Percentiles rank a stretch among this genome's conserved stretches.
Conservation (phyloP, 1,284 basidiomycete species). For the Volvariella volvacea region DNA sequence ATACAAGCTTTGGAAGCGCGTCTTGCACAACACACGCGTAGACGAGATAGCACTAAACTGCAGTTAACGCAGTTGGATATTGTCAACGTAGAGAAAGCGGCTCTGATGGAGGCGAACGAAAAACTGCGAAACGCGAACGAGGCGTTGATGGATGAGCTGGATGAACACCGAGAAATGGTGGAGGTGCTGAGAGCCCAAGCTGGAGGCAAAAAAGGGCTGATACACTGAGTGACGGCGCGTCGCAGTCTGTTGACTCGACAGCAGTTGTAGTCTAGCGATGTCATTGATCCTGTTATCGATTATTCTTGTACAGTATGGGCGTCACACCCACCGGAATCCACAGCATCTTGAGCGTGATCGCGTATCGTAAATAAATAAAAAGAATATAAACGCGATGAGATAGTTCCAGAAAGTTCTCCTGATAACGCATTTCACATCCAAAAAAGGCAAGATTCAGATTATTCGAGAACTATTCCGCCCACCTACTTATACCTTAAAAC, state of each 20-base stretch:
- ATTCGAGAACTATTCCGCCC: slow-evolving; percentile 49
- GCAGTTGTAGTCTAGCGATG: too few relatives aligned
- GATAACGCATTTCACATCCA: slow-evolving; percentile 19
- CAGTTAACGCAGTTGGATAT: slow-evolving; percentile 25
- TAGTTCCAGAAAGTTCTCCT: slow-evolving; percentile 35
- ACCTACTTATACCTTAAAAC: slow-evolving; percentile 31
- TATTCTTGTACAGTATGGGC: too few relatives aligned
- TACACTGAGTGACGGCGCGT: slow-evolving; percentile 21
- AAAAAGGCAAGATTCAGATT: slow-evolving; percentile 42
- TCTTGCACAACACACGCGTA: slow-evolving; percentile 30
- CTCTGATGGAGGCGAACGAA: slow-evolving; percentile 39
- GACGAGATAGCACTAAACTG: slow-evolving; percentile 13
- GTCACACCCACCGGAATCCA: too few relatives aligned
- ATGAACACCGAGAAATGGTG: slow-evolving; percentile 68
- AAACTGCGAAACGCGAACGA: slow-evolving; percentile 51
- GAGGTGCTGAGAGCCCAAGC: slow-evolving; percentile 54
- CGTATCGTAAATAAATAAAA: too few relatives aligned
- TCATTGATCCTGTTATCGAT: too few relatives aligned
- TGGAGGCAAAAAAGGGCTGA: slow-evolving; percentile 38
- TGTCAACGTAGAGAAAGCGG: slow-evolving; percentile 38
- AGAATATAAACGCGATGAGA: too few relatives aligned
- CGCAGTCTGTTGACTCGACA: not conserved
- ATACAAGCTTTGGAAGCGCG: slow-evolving; percentile 54
- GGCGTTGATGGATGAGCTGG: slow-evolving; percentile 54
- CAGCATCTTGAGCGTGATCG: too few relatives aligned